These are phyloP conservation scores for Paxillus involutus DNA, from an alignment of 768 basidiomycete species.

Conservation along the genomic window DNA sequence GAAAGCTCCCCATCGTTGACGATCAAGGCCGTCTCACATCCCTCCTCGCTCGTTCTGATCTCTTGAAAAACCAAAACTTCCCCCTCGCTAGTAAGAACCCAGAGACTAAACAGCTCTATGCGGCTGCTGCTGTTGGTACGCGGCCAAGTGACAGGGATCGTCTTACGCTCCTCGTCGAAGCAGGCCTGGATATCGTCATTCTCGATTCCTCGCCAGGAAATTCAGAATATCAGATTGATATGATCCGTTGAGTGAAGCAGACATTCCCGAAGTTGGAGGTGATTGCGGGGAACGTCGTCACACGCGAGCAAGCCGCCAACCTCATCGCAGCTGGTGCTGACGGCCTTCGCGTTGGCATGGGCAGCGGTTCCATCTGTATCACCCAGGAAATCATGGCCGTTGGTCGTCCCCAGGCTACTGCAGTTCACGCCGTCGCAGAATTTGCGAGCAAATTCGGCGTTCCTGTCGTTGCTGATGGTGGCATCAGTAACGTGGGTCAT, in stretches of 20 bases:
- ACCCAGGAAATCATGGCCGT: slow-evolving; percentile 99
- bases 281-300: slow-evolving; percentile 97
- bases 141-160: slow-evolving; percentile 86
- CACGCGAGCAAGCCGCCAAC: slow-evolving; percentile 92
- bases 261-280: slow-evolving; percentile 87
- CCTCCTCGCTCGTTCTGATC: slow-evolving; percentile 96
- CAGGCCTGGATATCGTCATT: slow-evolving; percentile 92
- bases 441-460: slow-evolving; percentile 92
- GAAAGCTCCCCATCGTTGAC: too few species aligned
- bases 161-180: slow-evolving; percentile 82
- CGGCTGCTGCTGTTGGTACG: slow-evolving; percentile 94
- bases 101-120: slow-evolving; percentile 90
- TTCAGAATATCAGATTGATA: slow-evolving; percentile 90
- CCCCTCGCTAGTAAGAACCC: slow-evolving; percentile 93
- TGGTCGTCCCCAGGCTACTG: slow-evolving; percentile 95
- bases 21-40: too few species aligned
- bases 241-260: slow-evolving; percentile 90
- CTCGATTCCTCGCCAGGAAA: slow-evolving; percentile 98
- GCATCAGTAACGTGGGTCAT: slow-evolving; percentile 93
- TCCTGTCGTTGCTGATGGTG: slow-evolving; percentile 96
- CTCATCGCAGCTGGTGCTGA: slow-evolving; percentile 96
- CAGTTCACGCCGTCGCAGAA: slow-evolving; percentile 96
- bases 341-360: slow-evolving; percentile 96
- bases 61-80: slow-evolving; percentile 96
- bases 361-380: slow-evolving; percentile 97